Base-by-base conservation (phyloP, 1,284 basidiomycete genomes). In the Flammula alnicola region DNA sequence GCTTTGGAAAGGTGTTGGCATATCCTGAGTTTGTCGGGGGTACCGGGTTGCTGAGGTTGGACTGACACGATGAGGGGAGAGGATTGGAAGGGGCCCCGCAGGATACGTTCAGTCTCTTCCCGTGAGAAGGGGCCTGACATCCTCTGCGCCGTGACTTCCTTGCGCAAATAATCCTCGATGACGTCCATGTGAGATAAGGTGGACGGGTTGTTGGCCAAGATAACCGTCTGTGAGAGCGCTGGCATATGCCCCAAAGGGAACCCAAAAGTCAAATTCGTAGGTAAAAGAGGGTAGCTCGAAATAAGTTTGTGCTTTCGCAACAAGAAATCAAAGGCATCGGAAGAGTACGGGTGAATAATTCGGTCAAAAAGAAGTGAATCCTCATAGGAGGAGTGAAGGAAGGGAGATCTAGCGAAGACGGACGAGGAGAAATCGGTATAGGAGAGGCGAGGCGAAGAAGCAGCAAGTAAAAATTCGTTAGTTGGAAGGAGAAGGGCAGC, bases 221-320 rank as follows among this genome's bases (percentile, higher is more conserved):
- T 64, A 23, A 61, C 42, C 3, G 63, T 57, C 0, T 52, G 1
- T 0, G 29, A 3, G 4, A 73, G 54, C 3, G 8, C 1, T 0
- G 67, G 66, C 46, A 70, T 57, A 6, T 58, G 22, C 1, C 71
- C 71, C 4, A 74, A 55, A 1, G 66, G 67, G 44, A 74, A 75
- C 12, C 72, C 67, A 14, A n/a, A n/a, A n/a, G n/a, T n/a, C n/a
- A n/a, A n/a, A n/a, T n/a, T n/a, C n/a, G n/a, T n/a, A n/a, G n/a
- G n/a, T n/a, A n/a, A n/a, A n/a, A n/a, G n/a, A n/a, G n/a, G n/a
- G n/a, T n/a, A n/a, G n/a, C n/a, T n/a, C n/a, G n/a, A n/a, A n/a
- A n/a, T n/a, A n/a, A n/a, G n/a, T n/a, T n/a, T n/a, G n/a, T n/a
- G n/a, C n/a, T n/a, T n/a, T n/a, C n/a, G n/a, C n/a, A n/a, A n/a